Conservation (phyloP, 2,329 filamentous ascomycete species). For the Botrytis medusae region DNA sequence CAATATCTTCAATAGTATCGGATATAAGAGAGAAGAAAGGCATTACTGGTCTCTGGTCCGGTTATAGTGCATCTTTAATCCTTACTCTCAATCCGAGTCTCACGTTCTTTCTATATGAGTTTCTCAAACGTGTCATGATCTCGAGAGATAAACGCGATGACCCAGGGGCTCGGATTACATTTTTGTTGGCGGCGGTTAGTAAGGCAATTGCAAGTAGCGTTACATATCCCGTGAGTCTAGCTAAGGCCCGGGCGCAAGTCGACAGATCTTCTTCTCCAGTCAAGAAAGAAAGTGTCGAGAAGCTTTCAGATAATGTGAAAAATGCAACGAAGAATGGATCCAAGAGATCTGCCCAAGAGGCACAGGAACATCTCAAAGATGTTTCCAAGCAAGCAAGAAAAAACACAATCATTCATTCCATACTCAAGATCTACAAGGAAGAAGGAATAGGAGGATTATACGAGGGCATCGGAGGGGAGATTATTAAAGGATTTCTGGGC, state of each 20-base stretch:
- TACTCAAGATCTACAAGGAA: slow-evolving; percentile 55
- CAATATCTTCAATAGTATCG: slow-evolving; percentile 57
- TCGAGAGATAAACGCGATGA: slow-evolving; percentile 51
- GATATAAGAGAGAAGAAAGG: slow-evolving; percentile 70
- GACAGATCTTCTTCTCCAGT: slow-evolving; percentile 44
- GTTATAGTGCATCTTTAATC: slow-evolving; percentile 77
- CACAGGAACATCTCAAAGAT: slow-evolving; percentile 18
- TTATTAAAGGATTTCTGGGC: slow-evolving; percentile 79
- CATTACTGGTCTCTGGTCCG: slow-evolving; percentile 77
- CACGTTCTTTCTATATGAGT: slow-evolving; percentile 79
- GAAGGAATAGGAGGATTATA: slow-evolving; percentile 74
- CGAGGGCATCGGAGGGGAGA: slow-evolving; percentile 71
- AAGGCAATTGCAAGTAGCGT: slow-evolving; percentile 74
- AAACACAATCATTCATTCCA: slow-evolving; percentile 61
- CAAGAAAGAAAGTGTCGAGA: slow-evolving; percentile 34
- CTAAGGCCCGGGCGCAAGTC: slow-evolving; percentile 74
- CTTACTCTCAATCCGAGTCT: slow-evolving; percentile 83
- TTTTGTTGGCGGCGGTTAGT: slow-evolving; percentile 71
- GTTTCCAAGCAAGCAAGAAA: slow-evolving; percentile 36
- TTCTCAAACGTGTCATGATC: slow-evolving; percentile 62
- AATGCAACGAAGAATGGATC: slow-evolving; percentile 39
- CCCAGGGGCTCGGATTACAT: slow-evolving; percentile 55
- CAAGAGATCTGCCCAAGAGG: slow-evolving; percentile 23
- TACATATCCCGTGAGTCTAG: slow-evolving; percentile 83
- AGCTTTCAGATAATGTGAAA: slow-evolving; percentile 36